Conservation (phyloP, 768 basidiomycete species). For the Psilocybe cyanescens region DNA sequence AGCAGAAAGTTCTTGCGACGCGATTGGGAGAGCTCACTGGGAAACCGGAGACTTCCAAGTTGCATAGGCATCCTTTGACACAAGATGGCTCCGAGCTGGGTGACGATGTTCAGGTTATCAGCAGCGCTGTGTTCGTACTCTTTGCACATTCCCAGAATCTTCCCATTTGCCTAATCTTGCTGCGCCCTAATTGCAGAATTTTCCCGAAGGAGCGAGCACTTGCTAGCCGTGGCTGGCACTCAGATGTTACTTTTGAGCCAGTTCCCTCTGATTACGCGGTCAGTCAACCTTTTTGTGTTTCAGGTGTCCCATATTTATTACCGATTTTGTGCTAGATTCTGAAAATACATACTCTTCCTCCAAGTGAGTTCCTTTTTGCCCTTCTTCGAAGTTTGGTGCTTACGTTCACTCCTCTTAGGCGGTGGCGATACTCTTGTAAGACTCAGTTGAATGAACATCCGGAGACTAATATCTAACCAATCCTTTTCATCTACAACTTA, state of each 20-base stretch:
- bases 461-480: background rate
- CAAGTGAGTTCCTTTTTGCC: conserved; percentile 13
- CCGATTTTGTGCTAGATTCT: conserved; percentile 28
- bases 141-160: background rate
- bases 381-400: background rate
- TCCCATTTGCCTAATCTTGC: background rate
- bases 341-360: conserved; percentile 44
- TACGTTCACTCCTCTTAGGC: conserved; percentile 20
- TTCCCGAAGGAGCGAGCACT: conserved; percentile 23
- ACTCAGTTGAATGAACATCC: background rate
- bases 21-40: conserved; percentile 53
- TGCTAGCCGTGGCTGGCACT: conserved; percentile 53
- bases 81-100: conserved; percentile 52
- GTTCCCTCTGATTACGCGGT: conserved; percentile 64
- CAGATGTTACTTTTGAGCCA: conserved; percentile 64
- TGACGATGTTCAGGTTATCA: conserved; percentile 57
- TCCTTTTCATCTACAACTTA: conserved; percentile 12
- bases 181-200: background rate
- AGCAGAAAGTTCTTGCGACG: conserved; percentile 55
- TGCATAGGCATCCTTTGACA: conserved; percentile 63
- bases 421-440: conserved; percentile 49
- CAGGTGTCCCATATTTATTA: background rate
- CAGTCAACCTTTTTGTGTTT: background rate
- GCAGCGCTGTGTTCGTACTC: conserved; percentile 39
- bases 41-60: conserved; percentile 46